Conservation (phyloP, 2,329 filamentous ascomycete genomes). For the Beauveria scarabaeidicola region DNA sequence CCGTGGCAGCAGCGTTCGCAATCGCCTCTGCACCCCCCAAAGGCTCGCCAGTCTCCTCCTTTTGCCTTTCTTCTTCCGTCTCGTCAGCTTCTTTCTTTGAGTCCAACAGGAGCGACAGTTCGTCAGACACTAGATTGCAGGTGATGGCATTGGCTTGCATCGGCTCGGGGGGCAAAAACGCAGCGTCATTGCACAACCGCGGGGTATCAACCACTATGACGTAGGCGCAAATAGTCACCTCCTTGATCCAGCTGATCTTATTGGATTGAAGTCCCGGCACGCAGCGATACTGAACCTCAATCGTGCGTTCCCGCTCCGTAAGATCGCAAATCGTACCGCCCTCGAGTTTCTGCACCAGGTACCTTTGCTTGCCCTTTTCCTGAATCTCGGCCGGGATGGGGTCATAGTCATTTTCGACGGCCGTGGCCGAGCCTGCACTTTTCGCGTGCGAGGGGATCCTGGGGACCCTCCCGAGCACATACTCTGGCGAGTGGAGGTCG, state of each 20-base stretch:
- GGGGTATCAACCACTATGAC: conserved; percentile 90
- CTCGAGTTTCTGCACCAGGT: conserved; percentile 73
- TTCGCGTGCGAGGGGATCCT: conserved; percentile 21
- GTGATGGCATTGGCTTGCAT: conserved; percentile 67
- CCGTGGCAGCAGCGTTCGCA: neutral
- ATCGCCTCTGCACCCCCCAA: conserved; percentile 4
- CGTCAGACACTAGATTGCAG: conserved; percentile 60
- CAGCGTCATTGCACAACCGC: conserved; percentile 76
- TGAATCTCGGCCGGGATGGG: conserved; percentile 56
- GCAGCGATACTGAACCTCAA: conserved; percentile 77
- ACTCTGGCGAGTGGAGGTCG: conserved; percentile 68
- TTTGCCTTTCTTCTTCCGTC: conserved; percentile 28
- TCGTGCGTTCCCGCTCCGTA: conserved; percentile 69
- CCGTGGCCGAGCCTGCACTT: conserved; percentile 17
- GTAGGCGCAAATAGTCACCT: conserved; percentile 83
- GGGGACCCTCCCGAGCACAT: conserved; percentile 57
- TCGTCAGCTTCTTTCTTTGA: conserved; percentile 24
- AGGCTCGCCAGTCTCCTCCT: conserved; percentile 15
- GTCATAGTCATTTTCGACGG: conserved; percentile 18
- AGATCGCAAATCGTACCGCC: conserved; percentile 80
- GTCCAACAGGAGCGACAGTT: neutral
- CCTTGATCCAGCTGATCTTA: conserved; percentile 86
- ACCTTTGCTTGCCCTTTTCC: conserved; percentile 74
- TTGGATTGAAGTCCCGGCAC: conserved; percentile 64
- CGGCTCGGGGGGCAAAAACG: conserved; percentile 74